Base-by-base conservation (phyloP, 257 asterid genomes). In the Solanum sitiens region DNA sequence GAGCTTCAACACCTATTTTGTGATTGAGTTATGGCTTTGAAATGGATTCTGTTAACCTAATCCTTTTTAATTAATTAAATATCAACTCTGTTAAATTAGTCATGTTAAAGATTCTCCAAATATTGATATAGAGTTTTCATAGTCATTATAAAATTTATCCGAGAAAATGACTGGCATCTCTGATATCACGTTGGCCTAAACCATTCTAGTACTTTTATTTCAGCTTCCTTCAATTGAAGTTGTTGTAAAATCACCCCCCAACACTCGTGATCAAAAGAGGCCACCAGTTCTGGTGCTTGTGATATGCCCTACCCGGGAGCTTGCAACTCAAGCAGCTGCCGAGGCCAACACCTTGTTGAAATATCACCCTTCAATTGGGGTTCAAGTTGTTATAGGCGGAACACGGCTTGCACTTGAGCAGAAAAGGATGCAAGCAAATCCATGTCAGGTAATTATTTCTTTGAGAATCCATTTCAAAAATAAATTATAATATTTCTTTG, bases 371-470 rank as follows among this genome's bases (percentile, higher is more conserved):
- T 95, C 99, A 23, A 89, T 97, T 80, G 99, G 99, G 33, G 98
- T 95, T 92, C 99, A 97, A 91, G 99, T 97, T 86, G 98, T 97
- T 88, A 97, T 97, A 59, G 99, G 99, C 40, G 99, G 99, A 73
- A 96, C 99, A 15, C 88, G 98, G 87, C 93, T 97, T 89, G 90
- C 97, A 39, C 86, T 94, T 88, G 99, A 97, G 90, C 99, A 97
- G 88, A 97, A 96, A 88, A 92, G 95, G 86, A 91, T 97, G 96
- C 99, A 96, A 94, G 96, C 96, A 86, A 97, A 97, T 92, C 95
- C 98, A 59, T 97, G 99, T 94, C 99, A 96, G 94, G 98, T 94
- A 87, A 21, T 85, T 68, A 35, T 33, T 44, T 67, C 30, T 37
- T 23, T 74, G 82, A 40, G 82, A 73, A 35, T 70, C 76, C n/a